Conservation (phyloP, 441 rosid genomes). For the Gossypium trilobum region DNA sequence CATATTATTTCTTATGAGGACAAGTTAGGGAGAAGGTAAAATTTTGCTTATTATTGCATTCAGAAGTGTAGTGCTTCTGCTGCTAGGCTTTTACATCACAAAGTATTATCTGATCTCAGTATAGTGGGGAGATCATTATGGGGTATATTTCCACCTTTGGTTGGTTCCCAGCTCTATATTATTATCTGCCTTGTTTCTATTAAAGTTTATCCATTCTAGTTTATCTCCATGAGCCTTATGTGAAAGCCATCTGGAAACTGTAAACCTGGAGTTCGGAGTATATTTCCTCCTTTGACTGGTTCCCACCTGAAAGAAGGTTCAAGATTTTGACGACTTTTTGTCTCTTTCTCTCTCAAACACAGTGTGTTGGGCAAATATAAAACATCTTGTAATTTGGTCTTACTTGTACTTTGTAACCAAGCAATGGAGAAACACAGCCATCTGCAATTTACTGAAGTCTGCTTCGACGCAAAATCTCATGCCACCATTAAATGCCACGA, state of each 20-base stretch:
- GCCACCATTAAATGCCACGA: slow-evolving; percentile 99
- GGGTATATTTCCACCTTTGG: too few species aligned
- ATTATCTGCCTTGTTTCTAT: not conserved
- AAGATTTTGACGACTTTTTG: slow-evolving; percentile 15
- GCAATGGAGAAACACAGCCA: slow-evolving; percentile 87
- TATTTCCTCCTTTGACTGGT: slow-evolving; percentile 61
- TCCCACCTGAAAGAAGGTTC: slow-evolving; percentile 51
- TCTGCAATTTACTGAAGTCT: slow-evolving; percentile 79
- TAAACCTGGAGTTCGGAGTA: slow-evolving; percentile 74
- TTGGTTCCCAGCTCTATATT: too few species aligned
- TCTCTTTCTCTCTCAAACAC: not conserved
- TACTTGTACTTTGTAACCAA: slow-evolving; percentile 82
- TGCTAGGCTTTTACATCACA: too few species aligned
- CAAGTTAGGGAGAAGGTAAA: slow-evolving; percentile 12
- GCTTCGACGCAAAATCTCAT: slow-evolving; percentile 96
- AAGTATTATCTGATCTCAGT: not conserved
- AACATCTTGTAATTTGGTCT: not conserved
- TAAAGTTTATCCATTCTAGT: slow-evolving; percentile 9
- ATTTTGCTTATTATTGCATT: too few species aligned
- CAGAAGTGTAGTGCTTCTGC: too few species aligned
- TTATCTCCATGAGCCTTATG: slow-evolving; percentile 38
- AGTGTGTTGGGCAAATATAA: not conserved
- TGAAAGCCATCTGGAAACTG: slow-evolving; percentile 84
- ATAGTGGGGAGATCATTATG: slow-evolving; percentile 3
- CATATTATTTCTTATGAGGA: not conserved